Conservation (phyloP, 768 basidiomycete genomes). For the Albatrellus ellisii region DNA sequence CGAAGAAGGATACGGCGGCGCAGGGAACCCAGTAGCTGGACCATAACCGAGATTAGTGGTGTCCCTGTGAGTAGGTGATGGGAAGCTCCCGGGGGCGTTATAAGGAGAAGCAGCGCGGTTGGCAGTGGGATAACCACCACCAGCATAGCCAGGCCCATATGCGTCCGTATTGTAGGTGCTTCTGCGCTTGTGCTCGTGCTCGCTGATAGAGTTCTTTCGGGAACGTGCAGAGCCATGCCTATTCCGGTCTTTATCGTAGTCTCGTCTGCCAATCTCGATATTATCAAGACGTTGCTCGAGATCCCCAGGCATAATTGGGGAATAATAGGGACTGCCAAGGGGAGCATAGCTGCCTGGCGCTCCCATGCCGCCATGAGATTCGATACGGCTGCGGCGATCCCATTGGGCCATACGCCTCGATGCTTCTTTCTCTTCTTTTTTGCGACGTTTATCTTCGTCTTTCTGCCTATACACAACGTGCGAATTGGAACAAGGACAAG, state of each 20-base stretch:
- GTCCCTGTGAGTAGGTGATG: conserved; percentile 7
- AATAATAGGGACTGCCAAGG: too few species aligned
- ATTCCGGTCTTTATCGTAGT: conserved; percentile 5
- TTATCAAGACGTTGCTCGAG: conserved; percentile 26
- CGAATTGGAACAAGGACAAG: conserved; percentile 1
- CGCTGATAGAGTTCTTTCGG: conserved; percentile 4
- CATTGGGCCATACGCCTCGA: conserved; percentile 28
- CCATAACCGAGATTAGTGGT: conserved; percentile 8
- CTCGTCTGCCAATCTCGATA: conserved; percentile 15
- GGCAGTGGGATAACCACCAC: conserved; percentile 16
- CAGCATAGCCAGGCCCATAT: conserved; percentile 2
- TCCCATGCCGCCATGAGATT: not conserved
- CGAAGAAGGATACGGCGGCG: conserved; percentile 2
- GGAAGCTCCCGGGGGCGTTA: conserved; percentile 7
- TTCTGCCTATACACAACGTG: conserved; percentile 19
- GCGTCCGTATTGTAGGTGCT: not conserved
- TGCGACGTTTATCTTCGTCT: conserved; percentile 37
- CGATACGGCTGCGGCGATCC: too few species aligned
- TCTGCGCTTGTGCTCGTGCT: conserved; percentile 12
- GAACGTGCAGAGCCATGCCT: not conserved
- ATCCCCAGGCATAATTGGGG: conserved; percentile 17
- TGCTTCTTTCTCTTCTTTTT: conserved; percentile 34
- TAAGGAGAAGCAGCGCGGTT: conserved; percentile 14
- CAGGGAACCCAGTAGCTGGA: conserved; percentile 6
- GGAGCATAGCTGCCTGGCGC: conserved; percentile 3